Percentiles rank a stretch among this genome's conserved stretches.
Conservation (phyloP, 2,329 filamentous ascomycete species). For the Penicillium fuscoglaucum region DNA sequence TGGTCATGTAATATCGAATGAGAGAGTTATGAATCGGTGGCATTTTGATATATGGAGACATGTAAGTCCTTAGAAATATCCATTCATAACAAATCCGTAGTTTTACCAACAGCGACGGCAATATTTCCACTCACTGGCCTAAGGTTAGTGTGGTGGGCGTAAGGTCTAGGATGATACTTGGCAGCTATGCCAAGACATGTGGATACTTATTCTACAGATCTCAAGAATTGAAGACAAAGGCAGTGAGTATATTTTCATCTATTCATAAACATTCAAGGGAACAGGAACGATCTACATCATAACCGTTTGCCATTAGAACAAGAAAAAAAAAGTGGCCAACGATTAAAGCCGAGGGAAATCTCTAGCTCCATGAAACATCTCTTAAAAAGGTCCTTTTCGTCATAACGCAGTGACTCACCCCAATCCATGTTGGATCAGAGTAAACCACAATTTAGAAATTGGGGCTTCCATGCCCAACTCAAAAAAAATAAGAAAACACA, state of each 20-base stretch:
- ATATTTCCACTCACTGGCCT: too few species aligned
- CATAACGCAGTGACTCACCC: slow-evolving; percentile 18
- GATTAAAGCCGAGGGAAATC: slow-evolving; percentile 17
- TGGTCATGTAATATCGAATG: too few species aligned
- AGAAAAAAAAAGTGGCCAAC: slow-evolving; percentile 14
- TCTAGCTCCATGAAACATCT: slow-evolving; percentile 29
- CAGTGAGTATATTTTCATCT: slow-evolving; percentile 23
- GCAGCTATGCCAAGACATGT: too few species aligned
- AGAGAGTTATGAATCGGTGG: too few species aligned
- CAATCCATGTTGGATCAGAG: slow-evolving; percentile 3
- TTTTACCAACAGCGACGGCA: too few species aligned
- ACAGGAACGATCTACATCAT: slow-evolving; percentile 28
- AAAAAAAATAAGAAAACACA: neutral
- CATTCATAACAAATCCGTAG: too few species aligned
- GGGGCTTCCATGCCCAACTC: neutral
- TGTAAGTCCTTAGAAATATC: too few species aligned
- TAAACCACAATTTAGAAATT: neutral
- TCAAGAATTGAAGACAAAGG: slow-evolving; percentile 5
- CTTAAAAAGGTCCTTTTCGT: slow-evolving; percentile 26
- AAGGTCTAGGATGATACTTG: too few species aligned
- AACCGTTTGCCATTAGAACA: slow-evolving; percentile 26
- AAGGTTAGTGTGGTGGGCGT: too few species aligned
- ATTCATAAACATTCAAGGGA: slow-evolving; percentile 20
- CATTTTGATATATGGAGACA: too few species aligned
- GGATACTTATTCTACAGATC: too few species aligned